Percentiles rank a stretch among this genome's conserved stretches.
phyloP scores from a whole-genome alignment of 371 early-diverging fungal species.

The Syncephalastrum sp. region DNA sequence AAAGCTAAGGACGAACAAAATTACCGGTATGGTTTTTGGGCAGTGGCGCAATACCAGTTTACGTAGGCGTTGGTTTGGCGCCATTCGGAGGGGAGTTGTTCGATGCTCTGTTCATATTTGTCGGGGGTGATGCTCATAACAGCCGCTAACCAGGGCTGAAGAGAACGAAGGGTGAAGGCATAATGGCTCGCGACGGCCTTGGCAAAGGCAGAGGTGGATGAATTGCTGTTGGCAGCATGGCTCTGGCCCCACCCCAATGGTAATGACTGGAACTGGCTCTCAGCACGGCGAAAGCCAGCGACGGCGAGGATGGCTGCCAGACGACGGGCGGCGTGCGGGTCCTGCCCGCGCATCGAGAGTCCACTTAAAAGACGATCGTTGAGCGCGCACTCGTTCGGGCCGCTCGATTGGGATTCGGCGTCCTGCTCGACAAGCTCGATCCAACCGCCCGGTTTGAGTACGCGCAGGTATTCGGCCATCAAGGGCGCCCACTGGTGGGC shows the following conservation, averaged over 20 bases:
- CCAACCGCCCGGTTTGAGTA: conserved; percentile 49
- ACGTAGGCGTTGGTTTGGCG: conserved; percentile 31
- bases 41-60: conserved; percentile 45
- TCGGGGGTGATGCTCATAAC: conserved; percentile 29
- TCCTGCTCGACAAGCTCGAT: conserved; percentile 46
- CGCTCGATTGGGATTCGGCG: conserved; percentile 42
- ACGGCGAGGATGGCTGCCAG: conserved; percentile 44
- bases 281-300: conserved; percentile 35
- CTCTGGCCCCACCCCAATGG: conserved; percentile 44
- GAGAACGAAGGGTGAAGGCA: conserved; percentile 29
- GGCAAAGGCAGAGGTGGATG: conserved; percentile 4
- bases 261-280: conserved; percentile 31
- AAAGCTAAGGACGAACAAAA: not conserved
- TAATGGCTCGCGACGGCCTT: conserved; percentile 27
- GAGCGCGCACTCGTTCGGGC: conserved; percentile 30
- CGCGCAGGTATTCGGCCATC: conserved; percentile 35
- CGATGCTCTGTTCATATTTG: conserved; percentile 30
- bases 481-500: conserved; percentile 34
- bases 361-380: conserved; percentile 19
- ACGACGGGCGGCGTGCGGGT: conserved; percentile 43
- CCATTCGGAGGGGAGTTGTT: conserved; percentile 41
- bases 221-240: conserved; percentile 10
- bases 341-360: conserved; percentile 35
- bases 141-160: conserved; percentile 37
- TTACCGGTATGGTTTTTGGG: conserved; percentile 37